phyloP scores from a whole-genome alignment of 2,329 filamentous ascomycete species.

The Aspergillus fumigatus region DNA sequence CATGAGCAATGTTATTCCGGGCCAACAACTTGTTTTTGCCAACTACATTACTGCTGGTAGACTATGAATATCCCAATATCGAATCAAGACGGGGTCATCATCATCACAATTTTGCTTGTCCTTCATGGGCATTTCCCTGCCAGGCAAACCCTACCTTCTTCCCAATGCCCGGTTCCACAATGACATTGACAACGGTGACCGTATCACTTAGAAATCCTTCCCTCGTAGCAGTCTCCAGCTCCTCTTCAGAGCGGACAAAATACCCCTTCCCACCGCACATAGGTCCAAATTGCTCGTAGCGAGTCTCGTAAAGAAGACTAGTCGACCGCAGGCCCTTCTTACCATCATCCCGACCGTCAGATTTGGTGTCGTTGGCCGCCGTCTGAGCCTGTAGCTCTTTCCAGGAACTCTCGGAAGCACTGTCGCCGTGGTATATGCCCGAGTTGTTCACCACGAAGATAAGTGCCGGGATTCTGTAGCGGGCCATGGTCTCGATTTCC shows the following conservation, averaged over 20 bases:
- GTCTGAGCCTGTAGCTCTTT: constrained; percentile 42
- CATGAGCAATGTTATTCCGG: background rate
- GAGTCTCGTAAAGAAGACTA: constrained; percentile 51
- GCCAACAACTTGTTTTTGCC: background rate
- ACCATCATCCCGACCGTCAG: constrained; percentile 5
- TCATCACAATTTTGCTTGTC: constrained; percentile 22
- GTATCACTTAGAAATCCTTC: constrained; percentile 45
- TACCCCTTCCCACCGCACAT: constrained; percentile 53
- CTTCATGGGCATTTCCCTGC: constrained; percentile 26
- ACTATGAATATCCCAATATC: constrained; percentile 5
- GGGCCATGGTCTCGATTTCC: constrained; percentile 54
- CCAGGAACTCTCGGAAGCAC: constrained; percentile 40
- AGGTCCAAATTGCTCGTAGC: constrained; percentile 53
- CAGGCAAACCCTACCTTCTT: constrained; percentile 38
- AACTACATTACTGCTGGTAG: constrained; percentile 7
- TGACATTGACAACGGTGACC: constrained; percentile 52
- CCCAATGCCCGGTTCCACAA: constrained; percentile 49
- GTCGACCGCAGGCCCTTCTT: constrained; percentile 44
- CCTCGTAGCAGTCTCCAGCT: constrained; percentile 48
- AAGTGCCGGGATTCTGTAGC: constrained; percentile 51
- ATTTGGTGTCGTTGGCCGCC: constrained; percentile 23
- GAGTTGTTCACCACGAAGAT: constrained; percentile 56
- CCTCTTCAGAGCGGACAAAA: constrained; percentile 49
- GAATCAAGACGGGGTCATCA: constrained; percentile 7
- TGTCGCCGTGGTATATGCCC: constrained; percentile 47